Evolutionary conservation across 2,329 filamentous ascomycete genomes (phyloP).

Genomic region (Akanthomyces uredinophilus): DNA sequence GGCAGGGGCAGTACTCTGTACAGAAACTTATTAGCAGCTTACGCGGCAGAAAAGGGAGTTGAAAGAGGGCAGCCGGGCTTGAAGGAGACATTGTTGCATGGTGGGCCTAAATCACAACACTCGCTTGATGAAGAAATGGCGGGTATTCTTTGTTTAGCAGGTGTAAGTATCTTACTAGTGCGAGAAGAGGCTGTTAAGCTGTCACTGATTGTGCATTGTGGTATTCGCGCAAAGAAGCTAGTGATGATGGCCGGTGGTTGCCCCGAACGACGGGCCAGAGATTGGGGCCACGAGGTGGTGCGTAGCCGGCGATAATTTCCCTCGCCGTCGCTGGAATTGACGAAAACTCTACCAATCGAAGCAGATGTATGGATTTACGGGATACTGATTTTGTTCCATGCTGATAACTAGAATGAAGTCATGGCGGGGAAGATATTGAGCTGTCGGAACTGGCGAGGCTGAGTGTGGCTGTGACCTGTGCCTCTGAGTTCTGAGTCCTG

Average conservation of each 20-base stretch:
- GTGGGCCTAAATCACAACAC: neutral
- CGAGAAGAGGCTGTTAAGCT: neutral
- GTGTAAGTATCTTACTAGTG: neutral
- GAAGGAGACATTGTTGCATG: neutral
- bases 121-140: neutral
- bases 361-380: neutral
- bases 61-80: too few species aligned
- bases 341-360: neutral
- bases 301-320: neutral
- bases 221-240: neutral
- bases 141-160: neutral
- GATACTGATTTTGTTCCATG: neutral
- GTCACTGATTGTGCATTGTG: neutral
- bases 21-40: too few species aligned
- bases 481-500: too few species aligned
- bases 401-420: too few species aligned
- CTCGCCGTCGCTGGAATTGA: neutral
- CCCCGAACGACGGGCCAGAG: neutral
- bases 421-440: too few species aligned
- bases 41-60: too few species aligned
- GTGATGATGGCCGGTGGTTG: neutral
- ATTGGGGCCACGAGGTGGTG: neutral
- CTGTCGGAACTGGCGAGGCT: neutral
- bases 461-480: neutral
- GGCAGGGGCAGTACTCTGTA: too few species aligned